A percentile compares a stretch with the other conserved stretches of the same genome.
phyloP scores from a whole-genome alignment of 2,329 filamentous ascomycete genomes.

The Monascus ruber region DNA sequence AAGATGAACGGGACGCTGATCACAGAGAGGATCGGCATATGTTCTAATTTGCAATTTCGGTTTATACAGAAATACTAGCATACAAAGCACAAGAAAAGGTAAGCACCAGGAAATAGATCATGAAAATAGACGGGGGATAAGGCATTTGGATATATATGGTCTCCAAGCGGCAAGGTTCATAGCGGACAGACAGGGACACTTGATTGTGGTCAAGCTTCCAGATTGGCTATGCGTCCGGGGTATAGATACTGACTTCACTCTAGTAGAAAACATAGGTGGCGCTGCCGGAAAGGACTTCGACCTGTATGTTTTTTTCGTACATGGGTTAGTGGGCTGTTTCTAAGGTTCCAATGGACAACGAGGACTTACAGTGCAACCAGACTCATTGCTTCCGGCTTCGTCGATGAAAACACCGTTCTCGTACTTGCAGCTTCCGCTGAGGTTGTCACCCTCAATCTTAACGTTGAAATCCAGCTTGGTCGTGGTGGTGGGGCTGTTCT shows the following conservation, averaged over 20 bases:
- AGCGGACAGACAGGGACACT: neutral
- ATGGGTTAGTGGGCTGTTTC: conserved; percentile 3
- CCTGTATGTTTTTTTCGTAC: conserved; percentile 22
- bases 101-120: conserved; percentile 13
- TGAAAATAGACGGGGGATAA: conserved; percentile 28
- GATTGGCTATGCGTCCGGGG: neutral
- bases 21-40: too few species aligned
- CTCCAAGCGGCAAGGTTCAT: neutral
- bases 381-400: conserved; percentile 36
- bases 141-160: neutral
- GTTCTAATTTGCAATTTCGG: too few species aligned
- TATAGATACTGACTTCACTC: conserved; percentile 3
- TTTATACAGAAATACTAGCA: too few species aligned
- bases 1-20: too few species aligned
- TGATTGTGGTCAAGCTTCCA: neutral
- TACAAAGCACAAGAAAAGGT: too few species aligned
- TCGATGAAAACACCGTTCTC: conserved; percentile 52
- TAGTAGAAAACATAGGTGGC: conserved; percentile 39
- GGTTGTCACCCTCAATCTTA: conserved; percentile 56
- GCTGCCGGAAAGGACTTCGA: conserved; percentile 38
- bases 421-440: conserved; percentile 53
- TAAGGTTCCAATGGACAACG: neutral
- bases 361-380: conserved; percentile 70
- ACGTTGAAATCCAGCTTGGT: conserved; percentile 67
- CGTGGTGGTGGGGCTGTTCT: conserved; percentile 64